Conservation (phyloP, 768 basidiomycete genomes). For the Coprinellus micaceus region DNA sequence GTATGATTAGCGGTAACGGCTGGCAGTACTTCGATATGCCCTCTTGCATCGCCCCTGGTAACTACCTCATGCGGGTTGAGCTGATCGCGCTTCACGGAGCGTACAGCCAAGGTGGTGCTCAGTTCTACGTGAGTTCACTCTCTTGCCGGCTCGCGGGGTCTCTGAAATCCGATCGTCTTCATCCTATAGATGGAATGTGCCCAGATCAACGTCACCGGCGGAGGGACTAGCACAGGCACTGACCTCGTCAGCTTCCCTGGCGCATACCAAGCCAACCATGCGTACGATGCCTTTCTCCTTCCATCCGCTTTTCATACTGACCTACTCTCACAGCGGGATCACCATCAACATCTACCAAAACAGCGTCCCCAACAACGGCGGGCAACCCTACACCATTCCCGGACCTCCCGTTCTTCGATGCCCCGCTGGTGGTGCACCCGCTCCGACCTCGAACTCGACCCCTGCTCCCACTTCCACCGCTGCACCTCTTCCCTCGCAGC, state of each 20-base stretch:
- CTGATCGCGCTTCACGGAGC: slow-evolving; percentile 8
- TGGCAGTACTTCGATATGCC: slow-evolving; percentile 14
- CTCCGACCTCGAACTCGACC: neutral
- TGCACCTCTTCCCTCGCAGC: neutral
- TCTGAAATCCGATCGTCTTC: neutral
- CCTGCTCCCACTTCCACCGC: neutral
- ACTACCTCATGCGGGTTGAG: slow-evolving; percentile 10
- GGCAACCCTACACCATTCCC: slow-evolving; percentile 12
- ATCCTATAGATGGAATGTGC: slow-evolving; percentile 9
- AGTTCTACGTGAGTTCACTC: slow-evolving; percentile 9
- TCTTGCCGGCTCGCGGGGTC: neutral
- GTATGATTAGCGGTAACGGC: slow-evolving; percentile 8
- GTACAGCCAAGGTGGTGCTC: slow-evolving; percentile 8
- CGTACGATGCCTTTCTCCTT: slow-evolving; percentile 4
- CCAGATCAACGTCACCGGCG: slow-evolving; percentile 10
- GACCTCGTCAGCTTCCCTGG: slow-evolving; percentile 11
- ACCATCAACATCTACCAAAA: slow-evolving; percentile 14
- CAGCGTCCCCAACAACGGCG: slow-evolving; percentile 9
- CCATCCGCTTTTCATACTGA: neutral
- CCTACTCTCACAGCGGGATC: slow-evolving; percentile 6
- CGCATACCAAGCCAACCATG: slow-evolving; percentile 5
- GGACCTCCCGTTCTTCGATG: slow-evolving; percentile 4
- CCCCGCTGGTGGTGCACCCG: slow-evolving; percentile 3
- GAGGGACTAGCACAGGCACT: slow-evolving; percentile 2
- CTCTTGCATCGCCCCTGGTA: slow-evolving; percentile 7